Evolutionary conservation across 1,284 basidiomycete genomes (phyloP).

Genomic region (Apiotrichum sp.): DNA sequence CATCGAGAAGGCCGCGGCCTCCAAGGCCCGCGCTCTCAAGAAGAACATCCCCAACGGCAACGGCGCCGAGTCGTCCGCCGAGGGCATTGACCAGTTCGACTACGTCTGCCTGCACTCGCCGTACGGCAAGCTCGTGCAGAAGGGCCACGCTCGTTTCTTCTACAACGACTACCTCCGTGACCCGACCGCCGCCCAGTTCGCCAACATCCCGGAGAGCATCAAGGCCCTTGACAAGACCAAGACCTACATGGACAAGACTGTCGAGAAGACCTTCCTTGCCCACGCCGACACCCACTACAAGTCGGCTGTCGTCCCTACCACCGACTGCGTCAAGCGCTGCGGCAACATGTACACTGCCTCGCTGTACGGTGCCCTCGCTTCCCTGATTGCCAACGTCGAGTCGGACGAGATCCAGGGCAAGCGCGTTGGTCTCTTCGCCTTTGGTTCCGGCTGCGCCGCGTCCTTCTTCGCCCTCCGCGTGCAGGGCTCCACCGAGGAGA

Average conservation of each 20-base stretch:
- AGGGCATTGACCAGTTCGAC: slow-evolving; percentile 73
- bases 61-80: slow-evolving; percentile 25
- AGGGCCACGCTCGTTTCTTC: slow-evolving; percentile 83
- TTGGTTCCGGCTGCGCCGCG: slow-evolving; percentile 85
- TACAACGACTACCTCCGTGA: slow-evolving; percentile 73
- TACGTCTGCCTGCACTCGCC: slow-evolving; percentile 90
- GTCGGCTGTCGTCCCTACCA: slow-evolving; percentile 64
- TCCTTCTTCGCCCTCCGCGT: slow-evolving; percentile 83
- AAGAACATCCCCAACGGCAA: slow-evolving; percentile 38
- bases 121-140: slow-evolving; percentile 97
- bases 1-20: slow-evolving; percentile 72
- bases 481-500: slow-evolving; percentile 75
- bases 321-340: slow-evolving; percentile 76
- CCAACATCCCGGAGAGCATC: slow-evolving; percentile 65
- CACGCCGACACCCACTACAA: slow-evolving; percentile 67
- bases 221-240: slow-evolving; percentile 62
- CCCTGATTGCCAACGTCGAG: slow-evolving; percentile 64
- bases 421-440: slow-evolving; percentile 86
- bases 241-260: slow-evolving; percentile 82
- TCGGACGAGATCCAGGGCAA: slow-evolving; percentile 59
- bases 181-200: slow-evolving; percentile 67
- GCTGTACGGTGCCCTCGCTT: slow-evolving; percentile 87
- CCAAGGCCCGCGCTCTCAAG: slow-evolving; percentile 43
- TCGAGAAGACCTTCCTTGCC: slow-evolving; percentile 87
- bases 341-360: slow-evolving; percentile 99